Conservation (phyloP, 257 asterid species). For the Agastache rugosa region DNA sequence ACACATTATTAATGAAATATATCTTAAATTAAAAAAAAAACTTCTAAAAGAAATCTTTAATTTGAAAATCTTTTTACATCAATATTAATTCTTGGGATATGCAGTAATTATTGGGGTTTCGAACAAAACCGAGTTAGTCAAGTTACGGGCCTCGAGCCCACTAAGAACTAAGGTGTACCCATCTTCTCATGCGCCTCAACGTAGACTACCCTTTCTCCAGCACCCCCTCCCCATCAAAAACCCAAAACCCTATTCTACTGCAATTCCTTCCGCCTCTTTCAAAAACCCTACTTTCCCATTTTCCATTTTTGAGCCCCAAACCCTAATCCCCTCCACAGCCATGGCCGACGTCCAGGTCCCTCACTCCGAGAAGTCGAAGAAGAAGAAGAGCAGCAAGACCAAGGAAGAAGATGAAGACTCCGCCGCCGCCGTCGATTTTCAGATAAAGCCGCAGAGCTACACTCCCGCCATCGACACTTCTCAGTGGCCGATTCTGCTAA, state of each 20-base stretch:
- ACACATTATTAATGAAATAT: not conserved
- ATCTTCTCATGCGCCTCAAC: slow-evolving; percentile 31
- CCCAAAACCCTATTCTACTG: slow-evolving; percentile 55
- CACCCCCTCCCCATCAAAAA: slow-evolving; percentile 38
- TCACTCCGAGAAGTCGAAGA: slow-evolving; percentile 70
- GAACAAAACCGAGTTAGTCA: not conserved
- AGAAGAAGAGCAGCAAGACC: slow-evolving; percentile 68
- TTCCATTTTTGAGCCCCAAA: slow-evolving; percentile 2
- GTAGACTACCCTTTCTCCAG: slow-evolving; percentile 9
- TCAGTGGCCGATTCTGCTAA: slow-evolving; percentile 89
- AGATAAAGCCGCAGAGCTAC: slow-evolving; percentile 80
- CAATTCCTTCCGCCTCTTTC: slow-evolving; percentile 25
- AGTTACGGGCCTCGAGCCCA: slow-evolving; percentile 12
- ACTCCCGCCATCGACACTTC: slow-evolving; percentile 87
- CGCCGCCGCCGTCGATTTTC: slow-evolving; percentile 51
- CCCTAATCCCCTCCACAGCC: slow-evolving; percentile 39
- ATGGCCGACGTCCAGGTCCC: slow-evolving; percentile 77
- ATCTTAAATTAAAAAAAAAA: too few relatives aligned
- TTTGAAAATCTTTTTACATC: not conserved
- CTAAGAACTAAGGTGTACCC: not conserved
- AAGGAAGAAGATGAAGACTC: slow-evolving; percentile 39
- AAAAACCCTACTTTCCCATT: slow-evolving; percentile 20
- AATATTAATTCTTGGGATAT: not conserved
- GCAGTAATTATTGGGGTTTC: not conserved
- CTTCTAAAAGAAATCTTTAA: too few relatives aligned